Base-by-base conservation (phyloP, 148 eudicot genomes). In the Pouteria glomerata region DNA sequence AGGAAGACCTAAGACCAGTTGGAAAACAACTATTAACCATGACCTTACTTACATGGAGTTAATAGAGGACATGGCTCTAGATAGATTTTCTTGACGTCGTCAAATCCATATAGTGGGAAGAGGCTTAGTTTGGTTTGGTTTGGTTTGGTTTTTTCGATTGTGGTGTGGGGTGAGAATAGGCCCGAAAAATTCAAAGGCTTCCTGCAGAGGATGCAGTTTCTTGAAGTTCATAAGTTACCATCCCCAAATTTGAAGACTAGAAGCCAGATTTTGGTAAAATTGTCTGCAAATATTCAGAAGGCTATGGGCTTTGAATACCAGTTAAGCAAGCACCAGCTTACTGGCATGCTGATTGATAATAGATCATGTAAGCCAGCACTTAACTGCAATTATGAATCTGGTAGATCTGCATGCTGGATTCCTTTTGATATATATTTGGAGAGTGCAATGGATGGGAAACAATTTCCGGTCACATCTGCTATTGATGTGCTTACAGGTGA, bases 351-450 rank as follows among this genome's bases (percentile, higher is more conserved):
- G 61, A 67, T 68, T 59, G 73, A 68, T 52, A 59, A 59, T 48
- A 75, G 77, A 57, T 71, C 66, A 31, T 57, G 50, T 37, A 72
- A 70, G 31, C 44, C 70, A 19, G 24, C 74, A 53, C 66, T 63
- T 70, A 37, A 35, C 63, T 23, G 68, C 31, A 37, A 70, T 70
- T 19, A 41, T 30, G 70, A 56, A 71, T 63, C 61, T 55, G 74
- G 75, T 29, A 42, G 74, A 26, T 70, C 56, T 65, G 70, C 63
- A 53, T 76, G 75, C 15, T 76, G 79, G 79, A 75, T 71, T 37
- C 74, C 79, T 63, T 63, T 76, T 33, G 79, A 76, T 45, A 76
- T 76, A 37, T 71, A 63, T 57, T 63, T 76, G 79, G 79, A 76
- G 55, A 76, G 71, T 44, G 58, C 69, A 18, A 76, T 76, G 79